Base-by-base conservation (phyloP, 2,329 filamentous ascomycete species). In the Diaporthe amygdali region DNA sequence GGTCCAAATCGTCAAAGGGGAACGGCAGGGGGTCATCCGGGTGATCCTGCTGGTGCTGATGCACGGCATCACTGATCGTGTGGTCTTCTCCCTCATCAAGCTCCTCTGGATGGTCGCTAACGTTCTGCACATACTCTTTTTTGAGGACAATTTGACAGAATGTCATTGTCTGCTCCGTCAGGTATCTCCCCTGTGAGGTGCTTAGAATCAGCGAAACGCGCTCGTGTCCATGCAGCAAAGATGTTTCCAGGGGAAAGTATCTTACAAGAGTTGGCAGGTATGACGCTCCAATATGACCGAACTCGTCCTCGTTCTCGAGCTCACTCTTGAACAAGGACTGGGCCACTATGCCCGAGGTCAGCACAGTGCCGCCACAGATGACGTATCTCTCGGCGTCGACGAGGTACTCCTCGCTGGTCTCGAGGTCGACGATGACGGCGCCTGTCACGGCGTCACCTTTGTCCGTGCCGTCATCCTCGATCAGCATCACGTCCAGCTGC, bases 61-160 rank as follows among this genome's bases (percentile, higher is more conserved):
- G 0, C 27, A 66, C 25, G 15, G 47, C 47, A 22, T 30, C 25
- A n/a, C 4, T 34, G 10, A 44, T 34, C 55, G 27, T 27, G 3
- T 59, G 7, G 10, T 59, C 12, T 12, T 34, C 30, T n/a, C 44
- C 44, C 25, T 39, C 27, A 17, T 14, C 41, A 22, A 66, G 4
- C 5, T 66, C 22, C 12, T 34, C 27, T 25, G 44, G 61, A 0
- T 49, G 25, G 2, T 49, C n/a, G 10, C 5, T 49, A 5, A 75
- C 72, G 9, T 59, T 47, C 8, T 75, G 56, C 2, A 77, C 54
- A 12, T 75, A 34, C 14, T 64, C 20, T 8, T 71, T 47, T 14
- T 74, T 74, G 9, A 79, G 74, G 17, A 74, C 70, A 12, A 79
- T 51, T 59, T 78, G 77, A 70, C 77, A 78, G 59, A 79, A 76